Evolutionary conservation across 2,329 filamentous ascomycete genomes (phyloP).

Genomic region (Nakataea oryzae): DNA sequence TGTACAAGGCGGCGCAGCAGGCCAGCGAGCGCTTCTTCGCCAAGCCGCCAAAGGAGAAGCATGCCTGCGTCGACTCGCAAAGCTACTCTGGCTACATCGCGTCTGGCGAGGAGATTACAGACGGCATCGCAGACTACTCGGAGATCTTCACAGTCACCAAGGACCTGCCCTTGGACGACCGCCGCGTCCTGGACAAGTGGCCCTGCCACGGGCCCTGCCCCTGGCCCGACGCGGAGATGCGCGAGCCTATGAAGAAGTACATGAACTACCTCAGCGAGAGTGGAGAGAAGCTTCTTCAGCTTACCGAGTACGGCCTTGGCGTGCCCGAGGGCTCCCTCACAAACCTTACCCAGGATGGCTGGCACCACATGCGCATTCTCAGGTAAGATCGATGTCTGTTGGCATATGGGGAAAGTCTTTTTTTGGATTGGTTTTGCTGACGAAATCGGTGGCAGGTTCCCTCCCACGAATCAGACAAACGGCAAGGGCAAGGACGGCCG

Average conservation of each 20-base stretch:
- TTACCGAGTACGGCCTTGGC: conserved; percentile 33
- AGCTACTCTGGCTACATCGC: conserved; percentile 39
- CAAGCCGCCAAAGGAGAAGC: conserved; percentile 24
- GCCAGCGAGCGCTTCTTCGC: conserved; percentile 29
- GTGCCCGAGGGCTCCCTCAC: conserved; percentile 28
- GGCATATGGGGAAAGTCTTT: too few relatives aligned
- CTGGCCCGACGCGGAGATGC: conserved; percentile 32
- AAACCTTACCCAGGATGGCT: conserved; percentile 32
- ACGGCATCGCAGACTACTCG: conserved; percentile 38
- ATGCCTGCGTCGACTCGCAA: conserved; percentile 28
- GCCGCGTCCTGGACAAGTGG: conserved; percentile 28
- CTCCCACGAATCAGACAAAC: conserved; percentile 24
- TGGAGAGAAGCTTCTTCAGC: conserved; percentile 32
- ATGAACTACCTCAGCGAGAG: conserved; percentile 27
- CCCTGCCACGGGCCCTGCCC: conserved; percentile 38
- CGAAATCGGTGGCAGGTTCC: conserved; percentile 15
- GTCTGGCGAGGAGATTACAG: conserved; percentile 35
- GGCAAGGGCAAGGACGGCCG: conserved; percentile 37
- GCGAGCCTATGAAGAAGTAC: conserved; percentile 26
- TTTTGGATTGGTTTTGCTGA: background rate
- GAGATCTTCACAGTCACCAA: conserved; percentile 43
- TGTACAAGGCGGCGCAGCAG: conserved; percentile 24
- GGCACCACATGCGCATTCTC: conserved; percentile 39
- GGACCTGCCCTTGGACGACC: conserved; percentile 26
- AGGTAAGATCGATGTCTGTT: conserved; percentile 19